Conservation (phyloP, 2,329 filamentous ascomycete species). For the Arthrobotrys iridis region DNA sequence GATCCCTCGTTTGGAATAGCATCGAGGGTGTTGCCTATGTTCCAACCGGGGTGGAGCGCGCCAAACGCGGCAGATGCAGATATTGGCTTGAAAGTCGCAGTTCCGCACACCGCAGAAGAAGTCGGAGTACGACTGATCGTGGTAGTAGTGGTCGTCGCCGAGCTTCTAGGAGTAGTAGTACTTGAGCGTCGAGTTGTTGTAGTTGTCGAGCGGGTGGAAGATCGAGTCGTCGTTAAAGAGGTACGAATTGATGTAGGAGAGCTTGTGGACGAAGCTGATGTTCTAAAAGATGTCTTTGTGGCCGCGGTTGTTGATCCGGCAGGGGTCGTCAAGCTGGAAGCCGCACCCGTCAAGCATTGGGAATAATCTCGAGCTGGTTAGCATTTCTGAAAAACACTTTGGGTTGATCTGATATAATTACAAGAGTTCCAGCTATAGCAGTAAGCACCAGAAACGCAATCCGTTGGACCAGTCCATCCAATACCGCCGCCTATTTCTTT, state of each 20-base stretch:
- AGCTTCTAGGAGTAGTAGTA: background rate
- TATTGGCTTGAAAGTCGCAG: conserved; percentile 55
- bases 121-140: conserved; percentile 12
- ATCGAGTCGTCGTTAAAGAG: background rate
- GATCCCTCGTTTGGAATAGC: conserved; percentile 68
- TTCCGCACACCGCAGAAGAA: conserved; percentile 27
- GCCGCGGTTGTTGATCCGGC: background rate
- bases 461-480: conserved; percentile 16
- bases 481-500: conserved; percentile 22
- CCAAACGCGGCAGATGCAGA: conserved; percentile 59
- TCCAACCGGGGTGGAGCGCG: conserved; percentile 69
- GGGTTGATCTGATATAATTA: background rate
- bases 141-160: background rate
- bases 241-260: background rate
- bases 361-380: conserved; percentile 52
- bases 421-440: conserved; percentile 32
- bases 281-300: background rate
- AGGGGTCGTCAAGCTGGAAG: conserved; percentile 21
- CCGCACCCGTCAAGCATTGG: conserved; percentile 45
- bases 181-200: conserved; percentile 5
- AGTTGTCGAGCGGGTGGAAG: background rate
- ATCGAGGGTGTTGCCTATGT: conserved; percentile 71
- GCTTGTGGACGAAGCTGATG: background rate
- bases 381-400: too few relatives aligned
- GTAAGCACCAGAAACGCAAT: conserved; percentile 23